A percentile compares a stretch with the other conserved stretches of the same genome.
phyloP scores from a whole-genome alignment of 306 rosid species.

The Cicer arietinum region DNA sequence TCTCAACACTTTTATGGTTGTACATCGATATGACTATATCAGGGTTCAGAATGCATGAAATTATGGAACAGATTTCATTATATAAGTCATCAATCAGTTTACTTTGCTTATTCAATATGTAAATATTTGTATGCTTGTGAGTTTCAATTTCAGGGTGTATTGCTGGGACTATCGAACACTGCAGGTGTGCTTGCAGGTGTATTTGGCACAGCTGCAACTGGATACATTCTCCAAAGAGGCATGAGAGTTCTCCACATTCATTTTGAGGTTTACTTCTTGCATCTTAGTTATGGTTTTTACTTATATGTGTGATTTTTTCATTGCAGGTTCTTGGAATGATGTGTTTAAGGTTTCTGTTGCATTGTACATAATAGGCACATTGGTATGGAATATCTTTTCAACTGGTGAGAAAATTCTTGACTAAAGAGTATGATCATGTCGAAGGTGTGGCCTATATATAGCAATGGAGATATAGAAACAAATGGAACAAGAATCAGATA shows the following conservation, averaged over 20 bases:
- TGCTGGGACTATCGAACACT: constrained; percentile 88
- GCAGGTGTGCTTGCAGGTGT: constrained; percentile 98
- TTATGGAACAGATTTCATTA: not conserved
- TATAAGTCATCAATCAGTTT: not conserved
- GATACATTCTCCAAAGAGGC: constrained; percentile 92
- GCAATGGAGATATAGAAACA: not conserved
- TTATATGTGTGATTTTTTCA: constrained; percentile 2
- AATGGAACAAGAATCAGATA: not conserved
- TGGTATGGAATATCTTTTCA: constrained; percentile 85
- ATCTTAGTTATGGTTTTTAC: constrained; percentile 54
- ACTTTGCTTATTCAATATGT: not conserved
- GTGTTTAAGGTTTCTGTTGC: constrained; percentile 57
- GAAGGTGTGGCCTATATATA: constrained; percentile 23
- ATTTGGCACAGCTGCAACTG: constrained; percentile 94
- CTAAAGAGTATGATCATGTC: constrained; percentile 43
- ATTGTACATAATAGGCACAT: constrained; percentile 77
- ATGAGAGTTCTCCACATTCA: not conserved
- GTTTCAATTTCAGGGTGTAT: constrained; percentile 70
- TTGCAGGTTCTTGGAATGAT: constrained; percentile 36
- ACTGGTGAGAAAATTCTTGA: constrained; percentile 88
- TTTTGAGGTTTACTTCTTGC: constrained; percentile 3
- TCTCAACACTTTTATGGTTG: not conserved
- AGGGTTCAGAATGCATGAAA: not conserved
- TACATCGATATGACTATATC: too few species aligned
- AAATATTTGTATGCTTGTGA: constrained; percentile 23